Evolutionary conservation across 2,329 filamentous ascomycete genomes (phyloP), one percentile per base, ranked within the genome.

Genomic region (Aureobasidium leucospermi): DNA sequence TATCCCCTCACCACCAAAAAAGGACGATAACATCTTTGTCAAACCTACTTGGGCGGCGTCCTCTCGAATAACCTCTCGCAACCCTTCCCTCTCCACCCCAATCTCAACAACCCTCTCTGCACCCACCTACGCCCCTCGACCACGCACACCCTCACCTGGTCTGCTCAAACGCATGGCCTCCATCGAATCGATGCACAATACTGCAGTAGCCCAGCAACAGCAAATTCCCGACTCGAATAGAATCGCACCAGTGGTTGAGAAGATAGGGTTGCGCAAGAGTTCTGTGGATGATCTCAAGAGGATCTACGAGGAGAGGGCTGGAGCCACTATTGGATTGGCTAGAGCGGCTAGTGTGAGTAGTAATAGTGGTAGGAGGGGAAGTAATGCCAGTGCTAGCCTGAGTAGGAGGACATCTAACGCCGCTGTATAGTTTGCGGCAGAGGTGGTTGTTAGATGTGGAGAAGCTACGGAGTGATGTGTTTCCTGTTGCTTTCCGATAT

Each of bases 251-350:
- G 56, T 42, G 15, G 51, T 45, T n/a, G 47, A 60, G 9, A 43
- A 38, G n/a, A 64, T 78, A 36, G 74, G 76, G 43, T 45, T 78
- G 43, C 74, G 73, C 63, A 77, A 78, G 63, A 68, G 73, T 48
- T 74, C 71, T 16, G 78, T 80, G 4, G 77, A 79, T 47, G 75
- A 79, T 66, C 63, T 80, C 61, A 67, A 76, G 58, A 66, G 74
- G 63, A 64, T 79, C 57, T 80, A 79, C 61, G 78, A 80, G 64
- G 77, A 79, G 64, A 66, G 77, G 46, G 75, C 73, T 7, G 73
- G 70, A 2, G 74, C 75, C 13, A 76, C 60, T n/a, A 52, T 36
- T 29, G 38, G 53, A 1, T 31, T 61, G n/a, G 49, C 51, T 16
- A 49, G 43, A 11, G 52, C 59, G 13, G 53, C 42, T 6, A 57